These are phyloP conservation scores for Trametes cinnabarina DNA, from an alignment of 768 basidiomycete genomes.

Conservation along the genomic window DNA sequence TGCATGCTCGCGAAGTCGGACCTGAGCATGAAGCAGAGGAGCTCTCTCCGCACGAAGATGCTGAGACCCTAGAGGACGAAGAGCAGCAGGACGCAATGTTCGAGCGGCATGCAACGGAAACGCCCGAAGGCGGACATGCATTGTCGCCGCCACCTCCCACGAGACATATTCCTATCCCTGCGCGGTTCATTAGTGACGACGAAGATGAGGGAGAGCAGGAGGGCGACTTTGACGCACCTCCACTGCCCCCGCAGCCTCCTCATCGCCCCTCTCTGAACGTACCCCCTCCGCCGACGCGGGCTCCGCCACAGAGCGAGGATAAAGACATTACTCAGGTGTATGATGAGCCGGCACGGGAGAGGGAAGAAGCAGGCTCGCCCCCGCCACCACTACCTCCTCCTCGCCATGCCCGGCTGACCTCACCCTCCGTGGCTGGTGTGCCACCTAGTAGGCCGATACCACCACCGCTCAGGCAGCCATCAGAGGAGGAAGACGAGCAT, in stretches of 20 bases:
- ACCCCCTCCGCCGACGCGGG: constrained; percentile 5
- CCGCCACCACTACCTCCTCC: constrained; percentile 9
- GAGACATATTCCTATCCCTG: constrained; percentile 5
- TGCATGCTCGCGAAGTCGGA: constrained; percentile 4
- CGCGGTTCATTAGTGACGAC: neutral
- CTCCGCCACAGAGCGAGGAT: neutral
- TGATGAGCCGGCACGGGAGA: constrained; percentile 3
- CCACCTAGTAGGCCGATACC: constrained; percentile 24
- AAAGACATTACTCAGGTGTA: neutral
- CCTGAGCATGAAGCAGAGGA: constrained; percentile 6
- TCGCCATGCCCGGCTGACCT: constrained; percentile 7
- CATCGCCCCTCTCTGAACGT: constrained; percentile 3
- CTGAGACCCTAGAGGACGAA: neutral
- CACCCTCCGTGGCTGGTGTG: constrained; percentile 21
- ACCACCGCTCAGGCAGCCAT: constrained; percentile 24
- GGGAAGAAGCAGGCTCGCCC: neutral
- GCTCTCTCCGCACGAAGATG: neutral
- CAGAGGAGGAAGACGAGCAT: neutral
- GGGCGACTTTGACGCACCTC: neutral
- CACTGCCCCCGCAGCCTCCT: constrained; percentile 13
- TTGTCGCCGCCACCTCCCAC: constrained; percentile 17
- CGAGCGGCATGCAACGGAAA: too few relatives aligned
- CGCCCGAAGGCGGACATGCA: neutral
- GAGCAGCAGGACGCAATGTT: neutral
- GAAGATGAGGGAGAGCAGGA: constrained; percentile 2